phyloP scores from a whole-genome alignment of 1,139 yeast genomes.

The Geotrichum fermentans region DNA sequence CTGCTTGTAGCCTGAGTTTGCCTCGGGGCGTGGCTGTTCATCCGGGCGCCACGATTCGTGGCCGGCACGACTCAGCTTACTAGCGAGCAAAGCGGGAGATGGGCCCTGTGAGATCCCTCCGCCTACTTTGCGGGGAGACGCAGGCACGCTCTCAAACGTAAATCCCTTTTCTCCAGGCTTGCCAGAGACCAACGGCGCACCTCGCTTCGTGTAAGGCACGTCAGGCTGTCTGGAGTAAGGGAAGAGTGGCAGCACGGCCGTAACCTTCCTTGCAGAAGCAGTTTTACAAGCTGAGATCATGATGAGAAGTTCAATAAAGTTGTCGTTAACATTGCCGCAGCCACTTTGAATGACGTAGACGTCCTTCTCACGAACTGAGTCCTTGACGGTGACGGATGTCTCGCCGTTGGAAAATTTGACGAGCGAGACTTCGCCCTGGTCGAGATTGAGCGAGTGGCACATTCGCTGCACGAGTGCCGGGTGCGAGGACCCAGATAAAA shows the following conservation, averaged over 20 bases:
- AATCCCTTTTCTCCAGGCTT: conserved; percentile 29
- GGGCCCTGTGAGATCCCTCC: conserved; percentile 2
- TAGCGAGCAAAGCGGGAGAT: conserved; percentile 9
- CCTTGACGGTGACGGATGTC: conserved; percentile 72
- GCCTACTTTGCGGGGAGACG: conserved; percentile 45
- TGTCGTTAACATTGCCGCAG: conserved; percentile 88
- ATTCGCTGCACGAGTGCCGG: conserved; percentile 59
- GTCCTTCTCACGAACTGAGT: conserved; percentile 90
- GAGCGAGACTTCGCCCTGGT: conserved; percentile 54
- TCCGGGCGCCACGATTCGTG: conserved; percentile 15
- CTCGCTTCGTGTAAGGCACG: conserved; percentile 71
- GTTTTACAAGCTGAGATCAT: conserved; percentile 92
- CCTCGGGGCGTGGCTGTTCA: conserved; percentile 24
- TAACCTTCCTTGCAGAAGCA: conserved; percentile 88
- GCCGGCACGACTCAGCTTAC: conserved; percentile 3
- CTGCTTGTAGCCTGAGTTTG: conserved; percentile 70
- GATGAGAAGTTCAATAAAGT: conserved; percentile 78
- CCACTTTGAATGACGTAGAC: conserved; percentile 72
- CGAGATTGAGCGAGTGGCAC: conserved; percentile 58
- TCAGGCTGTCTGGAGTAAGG: conserved; percentile 97
- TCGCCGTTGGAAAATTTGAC: conserved; percentile 75
- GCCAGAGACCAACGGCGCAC: conserved; percentile 47
- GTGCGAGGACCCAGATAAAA: conserved; percentile 72
- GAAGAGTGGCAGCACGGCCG: conserved; percentile 90
- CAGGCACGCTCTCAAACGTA: conserved; percentile 60